Percentiles rank a stretch among this genome's conserved stretches.
phyloP scores from a whole-genome alignment of 129 eudicot species.

The Heracleum sosnowskyi region DNA sequence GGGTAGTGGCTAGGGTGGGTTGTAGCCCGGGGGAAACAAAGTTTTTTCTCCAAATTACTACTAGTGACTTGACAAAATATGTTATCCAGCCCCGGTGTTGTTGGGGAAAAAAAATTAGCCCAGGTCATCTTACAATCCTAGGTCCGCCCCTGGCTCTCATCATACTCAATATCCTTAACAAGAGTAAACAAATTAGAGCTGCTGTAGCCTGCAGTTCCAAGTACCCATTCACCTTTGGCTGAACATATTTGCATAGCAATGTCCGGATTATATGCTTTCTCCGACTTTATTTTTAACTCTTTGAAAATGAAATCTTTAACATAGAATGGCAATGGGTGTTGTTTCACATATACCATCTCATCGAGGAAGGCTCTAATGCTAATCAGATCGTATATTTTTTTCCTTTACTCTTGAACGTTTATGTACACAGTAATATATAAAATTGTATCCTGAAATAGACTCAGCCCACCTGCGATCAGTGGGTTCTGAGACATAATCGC shows the following conservation, averaged over 20 bases:
- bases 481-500: constrained; percentile 7
- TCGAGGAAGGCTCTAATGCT: constrained; percentile 21
- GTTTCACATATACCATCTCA: too few relatives aligned
- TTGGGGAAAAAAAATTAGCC: too few relatives aligned
- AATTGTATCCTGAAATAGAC: constrained; percentile 27
- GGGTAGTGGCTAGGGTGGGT: too few relatives aligned
- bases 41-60: too few relatives aligned
- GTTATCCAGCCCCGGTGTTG: too few relatives aligned
- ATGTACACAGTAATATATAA: constrained; percentile 34
- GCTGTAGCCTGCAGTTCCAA: constrained; percentile 22
- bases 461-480: constrained; percentile 35
- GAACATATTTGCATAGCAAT: constrained; percentile 41
- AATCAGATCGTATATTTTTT: not conserved
- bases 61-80: too few relatives aligned
- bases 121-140: too few relatives aligned
- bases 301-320: constrained; percentile 33
- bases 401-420: not conserved
- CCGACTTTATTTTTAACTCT: constrained; percentile 41
- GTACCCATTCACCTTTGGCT: constrained; percentile 53
- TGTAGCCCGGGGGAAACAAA: too few relatives aligned
- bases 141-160: too few relatives aligned
- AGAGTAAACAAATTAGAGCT: constrained; percentile 6
- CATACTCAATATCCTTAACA: constrained; percentile 30
- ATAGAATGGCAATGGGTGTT: not conserved
- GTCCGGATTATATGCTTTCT: constrained; percentile 40